phyloP scores from a whole-genome alignment of 1,284 basidiomycete genomes.

The Exobasidium rhododendri region DNA sequence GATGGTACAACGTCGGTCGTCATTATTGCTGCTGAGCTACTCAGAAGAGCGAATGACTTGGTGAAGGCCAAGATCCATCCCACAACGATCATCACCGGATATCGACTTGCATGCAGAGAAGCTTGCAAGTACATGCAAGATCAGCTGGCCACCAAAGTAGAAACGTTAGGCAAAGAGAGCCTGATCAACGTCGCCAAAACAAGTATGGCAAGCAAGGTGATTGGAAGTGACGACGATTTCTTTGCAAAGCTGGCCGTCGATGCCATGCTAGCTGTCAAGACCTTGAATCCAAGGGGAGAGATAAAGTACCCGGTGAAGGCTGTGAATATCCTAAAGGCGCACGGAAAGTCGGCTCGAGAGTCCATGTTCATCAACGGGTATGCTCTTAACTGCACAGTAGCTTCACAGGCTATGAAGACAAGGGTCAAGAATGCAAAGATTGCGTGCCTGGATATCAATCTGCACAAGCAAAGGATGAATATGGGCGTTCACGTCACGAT shows the following conservation, averaged over 20 bases:
- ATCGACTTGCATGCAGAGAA: conserved; percentile 92
- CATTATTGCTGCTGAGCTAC: conserved; percentile 90
- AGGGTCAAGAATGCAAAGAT: conserved; percentile 90
- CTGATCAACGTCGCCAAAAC: conserved; percentile 97
- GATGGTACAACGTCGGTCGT: conserved; percentile 99
- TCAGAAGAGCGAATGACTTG: conserved; percentile 93
- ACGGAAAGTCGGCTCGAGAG: conserved; percentile 92
- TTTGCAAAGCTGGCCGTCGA: conserved; percentile 98
- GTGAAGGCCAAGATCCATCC: conserved; percentile 99
- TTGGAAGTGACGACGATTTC: conserved; percentile 94
- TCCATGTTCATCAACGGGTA: conserved; percentile 94
- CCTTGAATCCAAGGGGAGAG: conserved; percentile 89
- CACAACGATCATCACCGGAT: conserved; percentile 98
- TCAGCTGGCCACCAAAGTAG: conserved; percentile 92
- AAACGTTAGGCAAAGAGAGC: conserved; percentile 82
- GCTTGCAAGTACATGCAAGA: conserved; percentile 98
- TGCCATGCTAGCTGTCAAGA: conserved; percentile 96
- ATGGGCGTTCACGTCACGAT: conserved; percentile 96
- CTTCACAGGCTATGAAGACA: conserved; percentile 99
- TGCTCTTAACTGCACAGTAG: conserved; percentile 97
- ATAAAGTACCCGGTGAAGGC: conserved; percentile 99
- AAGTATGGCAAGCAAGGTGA: conserved; percentile 98
- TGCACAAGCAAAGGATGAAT: conserved; percentile 96
- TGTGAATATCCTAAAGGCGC: conserved; percentile 98
- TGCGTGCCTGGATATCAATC: conserved; percentile 96